Evolutionary conservation across 140 eudicot genomes (phyloP).

Genomic region (Erigeron philadelphicus): DNA sequence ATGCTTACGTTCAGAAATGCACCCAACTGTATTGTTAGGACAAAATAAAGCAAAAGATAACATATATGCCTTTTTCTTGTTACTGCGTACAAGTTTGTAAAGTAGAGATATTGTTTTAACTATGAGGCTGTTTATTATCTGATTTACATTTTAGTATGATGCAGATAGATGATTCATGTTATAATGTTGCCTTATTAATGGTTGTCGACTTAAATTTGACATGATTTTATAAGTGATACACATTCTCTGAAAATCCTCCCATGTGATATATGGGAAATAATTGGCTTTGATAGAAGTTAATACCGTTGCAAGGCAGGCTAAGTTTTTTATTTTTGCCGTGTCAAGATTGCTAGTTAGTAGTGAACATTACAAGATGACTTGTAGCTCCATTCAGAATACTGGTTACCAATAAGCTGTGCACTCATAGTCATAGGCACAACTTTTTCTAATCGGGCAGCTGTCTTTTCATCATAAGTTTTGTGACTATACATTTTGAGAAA

Average conservation of each 20-base stretch:
- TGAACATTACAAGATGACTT: neutral
- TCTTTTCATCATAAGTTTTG: too few relatives aligned
- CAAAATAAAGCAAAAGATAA: neutral
- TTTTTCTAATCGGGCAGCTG: too few relatives aligned
- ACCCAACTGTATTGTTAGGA: neutral
- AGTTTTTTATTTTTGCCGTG: neutral
- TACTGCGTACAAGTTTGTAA: neutral
- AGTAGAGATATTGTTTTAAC: neutral
- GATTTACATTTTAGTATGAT: neutral
- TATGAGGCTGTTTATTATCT: neutral
- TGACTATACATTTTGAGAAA: too few relatives aligned
- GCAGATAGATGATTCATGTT: neutral
- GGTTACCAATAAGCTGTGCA: neutral
- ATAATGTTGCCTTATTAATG: neutral
- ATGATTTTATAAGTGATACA: neutral
- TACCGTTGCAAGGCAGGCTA: neutral
- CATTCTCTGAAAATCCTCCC: neutral
- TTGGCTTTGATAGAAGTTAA: neutral
- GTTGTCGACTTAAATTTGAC: neutral
- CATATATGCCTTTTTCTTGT: neutral
- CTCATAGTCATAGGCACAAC: neutral
- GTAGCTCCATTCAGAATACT: neutral
- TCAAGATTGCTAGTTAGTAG: neutral
- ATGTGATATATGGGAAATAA: neutral
- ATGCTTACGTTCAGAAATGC: neutral